Conservation (phyloP, 208 protist genomes). For the Borovskyia barvae region DNA sequence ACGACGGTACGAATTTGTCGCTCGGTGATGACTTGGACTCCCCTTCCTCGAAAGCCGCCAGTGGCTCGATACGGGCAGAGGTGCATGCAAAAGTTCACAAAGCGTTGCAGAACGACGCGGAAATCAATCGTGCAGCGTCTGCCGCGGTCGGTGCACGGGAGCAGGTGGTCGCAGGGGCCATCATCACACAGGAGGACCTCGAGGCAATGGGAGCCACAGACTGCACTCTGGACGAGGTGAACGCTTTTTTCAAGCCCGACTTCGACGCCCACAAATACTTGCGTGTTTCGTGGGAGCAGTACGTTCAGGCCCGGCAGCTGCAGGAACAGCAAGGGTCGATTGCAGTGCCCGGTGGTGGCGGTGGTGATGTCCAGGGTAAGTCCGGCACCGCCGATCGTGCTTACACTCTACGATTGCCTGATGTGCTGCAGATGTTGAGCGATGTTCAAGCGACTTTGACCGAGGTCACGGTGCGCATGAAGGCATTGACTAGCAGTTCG, state of each 20-base stretch:
- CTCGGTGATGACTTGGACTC: not conserved
- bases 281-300: slow-evolving; percentile 32
- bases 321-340: not conserved
- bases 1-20: not conserved
- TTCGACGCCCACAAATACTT: slow-evolving; percentile 82
- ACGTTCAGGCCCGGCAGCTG: slow-evolving; percentile 1
- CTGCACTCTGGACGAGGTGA: slow-evolving; percentile 81
- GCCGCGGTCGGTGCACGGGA: not conserved
- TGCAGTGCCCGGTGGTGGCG: not conserved
- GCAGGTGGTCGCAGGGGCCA: not conserved
- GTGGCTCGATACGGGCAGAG: not conserved
- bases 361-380: not conserved
- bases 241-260: slow-evolving; percentile 60
- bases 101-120: not conserved
- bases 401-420: slow-evolving; percentile 41
- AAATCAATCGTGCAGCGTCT: not conserved
- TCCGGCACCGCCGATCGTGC: not conserved
- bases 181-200: slow-evolving; percentile 62
- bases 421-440: slow-evolving; percentile 73
- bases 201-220: slow-evolving; percentile 56
- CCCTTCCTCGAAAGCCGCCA: no score
- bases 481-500: slow-evolving; percentile 50
- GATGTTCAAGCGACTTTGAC: slow-evolving; percentile 57
- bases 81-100: not conserved
- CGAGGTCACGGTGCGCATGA: slow-evolving; percentile 74